A percentile compares a stretch with the other conserved stretches of the same genome.
Conservation (phyloP, 805 yeast genomes). For the Blastobotrys mokoenaii region DNA sequence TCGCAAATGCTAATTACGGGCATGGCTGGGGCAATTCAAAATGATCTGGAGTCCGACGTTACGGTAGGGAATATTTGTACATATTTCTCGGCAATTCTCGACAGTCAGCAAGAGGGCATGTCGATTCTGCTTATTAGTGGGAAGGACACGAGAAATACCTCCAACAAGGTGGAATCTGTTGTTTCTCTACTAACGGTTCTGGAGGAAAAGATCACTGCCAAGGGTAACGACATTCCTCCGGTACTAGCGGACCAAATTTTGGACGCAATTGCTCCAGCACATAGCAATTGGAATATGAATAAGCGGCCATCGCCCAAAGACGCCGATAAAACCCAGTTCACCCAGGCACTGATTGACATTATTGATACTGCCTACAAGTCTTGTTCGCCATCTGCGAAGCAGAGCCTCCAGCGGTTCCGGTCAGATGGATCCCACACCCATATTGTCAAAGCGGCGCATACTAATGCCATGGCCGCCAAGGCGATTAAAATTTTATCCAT, state of each 20-base stretch:
- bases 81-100: slow-evolving; percentile 24
- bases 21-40: slow-evolving; percentile 51
- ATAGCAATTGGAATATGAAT: slow-evolving; percentile 63
- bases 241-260: slow-evolving; percentile 45
- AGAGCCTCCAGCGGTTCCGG: neutral
- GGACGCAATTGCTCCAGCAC: slow-evolving; percentile 66
- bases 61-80: slow-evolving; percentile 18
- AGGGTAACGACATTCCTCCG: slow-evolving; percentile 7
- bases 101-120: slow-evolving; percentile 32
- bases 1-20: slow-evolving; percentile 54
- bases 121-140: slow-evolving; percentile 29
- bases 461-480: slow-evolving; percentile 42
- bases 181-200: slow-evolving; percentile 22
- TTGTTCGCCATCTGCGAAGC: slow-evolving; percentile 1
- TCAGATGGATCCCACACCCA: slow-evolving; percentile 4
- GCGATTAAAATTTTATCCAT: slow-evolving; percentile 71
- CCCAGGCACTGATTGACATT: slow-evolving; percentile 5
- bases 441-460: slow-evolving; percentile 15
- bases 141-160: slow-evolving; percentile 19
- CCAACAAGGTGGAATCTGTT: slow-evolving; percentile 4
- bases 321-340: slow-evolving; percentile 34
- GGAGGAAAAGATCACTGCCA: slow-evolving; percentile 17
- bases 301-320: slow-evolving; percentile 31
- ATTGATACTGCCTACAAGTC: neutral
- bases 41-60: slow-evolving; percentile 27